Conservation (phyloP, 2,329 filamentous ascomycete genomes). For the Chaetomiaceae sp. region DNA sequence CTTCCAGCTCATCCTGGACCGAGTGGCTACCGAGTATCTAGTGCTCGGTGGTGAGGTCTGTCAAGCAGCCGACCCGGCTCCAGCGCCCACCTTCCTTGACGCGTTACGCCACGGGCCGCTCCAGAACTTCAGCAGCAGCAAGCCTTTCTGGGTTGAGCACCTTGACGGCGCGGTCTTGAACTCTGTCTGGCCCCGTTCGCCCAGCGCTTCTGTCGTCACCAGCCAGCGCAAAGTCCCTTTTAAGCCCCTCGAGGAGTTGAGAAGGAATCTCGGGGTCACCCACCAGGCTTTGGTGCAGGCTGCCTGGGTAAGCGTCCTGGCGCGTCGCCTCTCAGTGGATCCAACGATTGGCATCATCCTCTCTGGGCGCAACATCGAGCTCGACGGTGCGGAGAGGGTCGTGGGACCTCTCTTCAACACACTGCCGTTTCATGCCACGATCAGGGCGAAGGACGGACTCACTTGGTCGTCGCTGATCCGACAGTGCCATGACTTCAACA, state of each 20-base stretch:
- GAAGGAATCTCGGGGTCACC: slow-evolving; percentile 63
- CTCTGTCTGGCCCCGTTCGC: slow-evolving; percentile 12
- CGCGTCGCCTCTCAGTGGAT: slow-evolving; percentile 40
- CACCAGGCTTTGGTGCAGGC: slow-evolving; percentile 76
- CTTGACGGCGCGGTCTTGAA: slow-evolving; percentile 37
- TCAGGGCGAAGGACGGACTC: background rate
- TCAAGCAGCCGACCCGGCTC: background rate
- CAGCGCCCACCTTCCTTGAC: slow-evolving; percentile 58
- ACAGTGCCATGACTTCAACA: slow-evolving; percentile 67
- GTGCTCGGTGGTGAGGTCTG: slow-evolving; percentile 10
- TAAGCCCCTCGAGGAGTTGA: slow-evolving; percentile 45
- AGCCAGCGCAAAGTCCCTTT: slow-evolving; percentile 35
- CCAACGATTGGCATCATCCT: slow-evolving; percentile 67
- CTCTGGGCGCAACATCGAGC: slow-evolving; percentile 70
- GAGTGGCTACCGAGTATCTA: slow-evolving; percentile 52
- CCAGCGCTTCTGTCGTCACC: slow-evolving; percentile 23
- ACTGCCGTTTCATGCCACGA: slow-evolving; percentile 58
- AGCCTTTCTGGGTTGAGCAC: slow-evolving; percentile 63
- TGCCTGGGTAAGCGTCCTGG: slow-evolving; percentile 63
- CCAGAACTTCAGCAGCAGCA: slow-evolving; percentile 36
- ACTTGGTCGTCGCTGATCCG: slow-evolving; percentile 59
- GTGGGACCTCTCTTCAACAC: slow-evolving; percentile 90
- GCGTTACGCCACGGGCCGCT: slow-evolving; percentile 68
- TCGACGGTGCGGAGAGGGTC: slow-evolving; percentile 60
- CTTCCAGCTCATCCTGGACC: slow-evolving; percentile 61